These are phyloP conservation scores for Venturia effusa DNA, from an alignment of 2,329 filamentous ascomycete genomes.

Conservation along the genomic window DNA sequence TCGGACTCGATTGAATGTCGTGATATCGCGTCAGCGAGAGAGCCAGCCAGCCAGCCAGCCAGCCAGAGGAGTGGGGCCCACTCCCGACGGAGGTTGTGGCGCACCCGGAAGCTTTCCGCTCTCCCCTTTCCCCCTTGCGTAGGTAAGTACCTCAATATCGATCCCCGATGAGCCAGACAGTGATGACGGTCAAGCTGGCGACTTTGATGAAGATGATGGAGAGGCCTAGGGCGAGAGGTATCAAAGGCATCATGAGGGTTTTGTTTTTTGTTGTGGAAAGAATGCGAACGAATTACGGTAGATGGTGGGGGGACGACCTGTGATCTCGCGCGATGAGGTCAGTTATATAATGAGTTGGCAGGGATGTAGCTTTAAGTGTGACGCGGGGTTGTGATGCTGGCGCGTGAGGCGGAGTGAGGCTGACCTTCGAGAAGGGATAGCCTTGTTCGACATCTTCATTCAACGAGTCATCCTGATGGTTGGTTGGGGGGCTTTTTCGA, in stretches of 20 bases:
- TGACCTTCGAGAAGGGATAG: background rate
- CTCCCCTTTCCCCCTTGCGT: background rate
- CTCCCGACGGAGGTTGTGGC: background rate
- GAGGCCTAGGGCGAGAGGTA: conserved; percentile 11
- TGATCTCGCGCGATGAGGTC: background rate
- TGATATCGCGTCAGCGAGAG: background rate
- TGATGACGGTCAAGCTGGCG: conserved; percentile 10
- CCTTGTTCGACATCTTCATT: background rate
- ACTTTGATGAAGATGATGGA: conserved; percentile 14
- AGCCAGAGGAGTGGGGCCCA: background rate
- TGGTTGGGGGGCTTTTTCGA: too few relatives aligned
- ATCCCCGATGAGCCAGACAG: conserved; percentile 11
- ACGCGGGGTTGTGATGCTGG: background rate
- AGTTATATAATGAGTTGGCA: background rate
- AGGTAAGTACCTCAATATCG: background rate
- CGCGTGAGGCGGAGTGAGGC: conserved; percentile 4
- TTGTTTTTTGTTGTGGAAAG: background rate
- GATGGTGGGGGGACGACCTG: background rate
- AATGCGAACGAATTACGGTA: background rate
- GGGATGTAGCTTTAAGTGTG: background rate
- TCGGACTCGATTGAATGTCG: conserved; percentile 2
- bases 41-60: too few relatives aligned
- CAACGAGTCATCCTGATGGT: background rate
- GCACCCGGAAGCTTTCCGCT: background rate
- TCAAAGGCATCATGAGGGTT: conserved; percentile 10